Evolutionary conservation across 2,329 filamentous ascomycete genomes (phyloP).

Genomic region (Aspergillus sp.): DNA sequence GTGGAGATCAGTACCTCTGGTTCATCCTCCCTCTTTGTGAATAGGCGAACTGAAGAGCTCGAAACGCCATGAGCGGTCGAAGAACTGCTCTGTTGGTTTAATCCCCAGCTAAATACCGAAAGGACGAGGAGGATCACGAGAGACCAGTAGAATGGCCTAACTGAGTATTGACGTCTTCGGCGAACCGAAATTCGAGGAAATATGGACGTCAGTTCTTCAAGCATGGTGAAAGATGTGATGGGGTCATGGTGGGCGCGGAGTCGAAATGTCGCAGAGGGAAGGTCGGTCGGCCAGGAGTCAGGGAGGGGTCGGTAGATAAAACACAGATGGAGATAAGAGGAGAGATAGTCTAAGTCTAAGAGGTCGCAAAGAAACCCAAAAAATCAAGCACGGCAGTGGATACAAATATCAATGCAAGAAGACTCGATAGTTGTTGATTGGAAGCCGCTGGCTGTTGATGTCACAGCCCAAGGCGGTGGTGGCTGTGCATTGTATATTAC

Average conservation of each 20-base stretch:
- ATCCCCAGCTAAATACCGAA: constrained; percentile 30
- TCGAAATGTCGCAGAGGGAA: background rate
- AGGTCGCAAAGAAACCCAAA: constrained; percentile 8
- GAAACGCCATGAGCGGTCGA: background rate
- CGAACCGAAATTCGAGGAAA: constrained; percentile 21
- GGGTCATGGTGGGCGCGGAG: constrained; percentile 27
- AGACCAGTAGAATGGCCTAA: constrained; percentile 48
- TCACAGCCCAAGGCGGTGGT: background rate
- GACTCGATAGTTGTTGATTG: constrained; percentile 1
- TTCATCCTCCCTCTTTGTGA: constrained; percentile 23
- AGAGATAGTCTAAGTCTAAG: background rate
- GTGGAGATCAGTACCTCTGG: constrained; percentile 27
- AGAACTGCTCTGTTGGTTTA: constrained; percentile 13
- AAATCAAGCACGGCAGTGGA: background rate
- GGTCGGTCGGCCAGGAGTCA: background rate
- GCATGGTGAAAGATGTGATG: constrained; percentile 24
- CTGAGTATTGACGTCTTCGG: constrained; percentile 38
- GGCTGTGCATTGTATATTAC: background rate
- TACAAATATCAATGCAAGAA: background rate
- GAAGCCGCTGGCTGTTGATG: constrained; percentile 10
- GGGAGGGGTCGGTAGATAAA: background rate
- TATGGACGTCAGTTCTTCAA: constrained; percentile 21
- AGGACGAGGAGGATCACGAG: constrained; percentile 40
- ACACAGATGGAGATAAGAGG: background rate
- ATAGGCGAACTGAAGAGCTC: background rate